Evolutionary conservation across 345 rosid genomes (phyloP), one percentile per base, ranked within the genome.

Genomic region (Brassica carinata): DNA sequence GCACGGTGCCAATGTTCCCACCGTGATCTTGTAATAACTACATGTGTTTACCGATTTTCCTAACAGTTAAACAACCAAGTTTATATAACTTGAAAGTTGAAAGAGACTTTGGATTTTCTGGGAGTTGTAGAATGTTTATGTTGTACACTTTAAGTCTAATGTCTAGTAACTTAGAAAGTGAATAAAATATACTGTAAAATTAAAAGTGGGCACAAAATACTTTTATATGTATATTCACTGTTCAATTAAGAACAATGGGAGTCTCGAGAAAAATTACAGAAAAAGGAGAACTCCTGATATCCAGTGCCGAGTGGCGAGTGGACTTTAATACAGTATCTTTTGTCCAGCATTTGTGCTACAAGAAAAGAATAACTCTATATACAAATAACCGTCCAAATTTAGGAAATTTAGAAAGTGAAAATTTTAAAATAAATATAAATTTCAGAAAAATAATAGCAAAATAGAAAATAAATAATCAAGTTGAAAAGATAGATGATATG

Each of bases 311-410:
- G n/a, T 67, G 57, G 55, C 30, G 64, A 76, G 69, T 81, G 69
- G 73, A 76, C 81, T 76, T 72, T 71, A 4, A 33, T 31, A 76
- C 84, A 66, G 77, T 76, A 66, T 67, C 26, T 76, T 59, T 5
- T 76, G 81, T 72, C 81, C 59, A 76, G 67, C 84, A 81, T 81
- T 71, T 81, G 65, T 71, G 77, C 71, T 71, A 71, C 77, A 81
- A 77, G 81, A 6, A 76, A 81, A 76, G 81, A 40, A 81, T 81
- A 66, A 9, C 17, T 65, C 69, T 66, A 71, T 23, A 65, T 51
- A 51, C 18, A 27, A 58, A 29, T 38, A 70, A 71, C 72, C 59
- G 66, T 67, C 67, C 34, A 40, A 27, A 36, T 71, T 73, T 69
- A 69, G 51, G 71, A 64, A 69, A 17, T 29, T 55, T 59, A 64